Evolutionary conservation across 1,284 basidiomycete species (phyloP).

Genomic region (Laetiporus sulphureus): DNA sequence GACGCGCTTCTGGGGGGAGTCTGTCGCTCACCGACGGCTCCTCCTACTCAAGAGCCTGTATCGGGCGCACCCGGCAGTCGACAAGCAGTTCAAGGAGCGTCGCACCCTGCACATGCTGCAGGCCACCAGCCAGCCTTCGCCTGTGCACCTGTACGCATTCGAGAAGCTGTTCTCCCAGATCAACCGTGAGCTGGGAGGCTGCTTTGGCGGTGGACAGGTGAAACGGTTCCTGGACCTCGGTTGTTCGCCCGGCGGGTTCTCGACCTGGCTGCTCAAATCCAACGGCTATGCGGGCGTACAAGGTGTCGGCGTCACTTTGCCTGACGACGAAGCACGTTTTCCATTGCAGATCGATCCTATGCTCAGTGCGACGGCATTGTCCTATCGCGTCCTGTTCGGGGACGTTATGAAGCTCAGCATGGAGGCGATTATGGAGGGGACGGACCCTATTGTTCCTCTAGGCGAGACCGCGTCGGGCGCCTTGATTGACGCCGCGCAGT

Average conservation of each 20-base stretch:
- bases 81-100: conserved; percentile 3
- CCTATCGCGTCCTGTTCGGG: conserved; percentile 8
- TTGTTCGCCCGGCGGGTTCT: conserved; percentile 17
- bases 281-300: conserved; percentile 8
- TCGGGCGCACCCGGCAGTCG: conserved; percentile 3
- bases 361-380: neutral
- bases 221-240: conserved; percentile 17
- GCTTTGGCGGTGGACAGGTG: conserved; percentile 8
- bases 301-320: conserved; percentile 16
- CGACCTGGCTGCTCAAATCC: conserved; percentile 13
- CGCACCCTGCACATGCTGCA: neutral
- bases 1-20: conserved; percentile 5
- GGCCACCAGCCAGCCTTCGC: neutral
- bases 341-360: conserved; percentile 4
- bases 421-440: neutral
- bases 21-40: conserved; percentile 1
- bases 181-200: neutral
- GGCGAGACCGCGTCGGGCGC: neutral
- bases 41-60: conserved; percentile 6
- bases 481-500: neutral
- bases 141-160: conserved; percentile 1
- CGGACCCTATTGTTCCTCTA: neutral
- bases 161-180: conserved; percentile 5
- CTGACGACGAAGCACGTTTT: conserved; percentile 9
- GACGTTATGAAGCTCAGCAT: conserved; percentile 8